A percentile compares a stretch with the other conserved stretches of the same genome.
These are phyloP conservation scores for Hortiboletus flavorubellus DNA, from an alignment of 768 basidiomycete genomes.

Conservation along the genomic window DNA sequence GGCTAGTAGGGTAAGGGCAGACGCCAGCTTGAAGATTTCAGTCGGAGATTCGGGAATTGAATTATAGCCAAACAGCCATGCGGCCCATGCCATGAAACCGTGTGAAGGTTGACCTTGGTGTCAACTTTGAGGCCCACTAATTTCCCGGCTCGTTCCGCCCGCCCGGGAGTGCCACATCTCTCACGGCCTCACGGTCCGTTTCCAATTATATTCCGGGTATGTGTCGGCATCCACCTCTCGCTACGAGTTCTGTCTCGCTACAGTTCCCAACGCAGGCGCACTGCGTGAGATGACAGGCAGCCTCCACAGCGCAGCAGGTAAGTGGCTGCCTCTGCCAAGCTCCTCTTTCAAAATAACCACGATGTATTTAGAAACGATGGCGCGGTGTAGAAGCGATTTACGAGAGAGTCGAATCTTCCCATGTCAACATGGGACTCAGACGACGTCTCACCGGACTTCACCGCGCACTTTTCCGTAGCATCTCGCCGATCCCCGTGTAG, in stretches of 20 bases:
- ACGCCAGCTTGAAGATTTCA: no score
- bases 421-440: conserved; percentile 55
- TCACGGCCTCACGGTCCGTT: conserved; percentile 46
- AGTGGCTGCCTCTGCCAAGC: conserved; percentile 19
- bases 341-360: conserved; percentile 6
- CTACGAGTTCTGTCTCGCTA: no score
- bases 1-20: no score
- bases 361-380: conserved; percentile 49
- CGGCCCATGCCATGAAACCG: no score
- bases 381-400: conserved; percentile 68
- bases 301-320: conserved; percentile 69
- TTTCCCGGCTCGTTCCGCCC: neutral
- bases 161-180: conserved; percentile 20
- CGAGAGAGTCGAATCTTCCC: conserved; percentile 79
- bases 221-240: neutral
- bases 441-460: conserved; percentile 39
- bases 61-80: no score
- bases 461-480: neutral
- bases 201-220: neutral
- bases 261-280: conserved; percentile 61
- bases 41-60: no score
- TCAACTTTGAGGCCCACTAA: no score
- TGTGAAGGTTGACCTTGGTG: no score
- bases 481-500: conserved; percentile 8
- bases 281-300: conserved; percentile 69